Evolutionary conservation across 2,329 filamentous ascomycete species (phyloP).

Genomic region (Fusarium duplospermum): DNA sequence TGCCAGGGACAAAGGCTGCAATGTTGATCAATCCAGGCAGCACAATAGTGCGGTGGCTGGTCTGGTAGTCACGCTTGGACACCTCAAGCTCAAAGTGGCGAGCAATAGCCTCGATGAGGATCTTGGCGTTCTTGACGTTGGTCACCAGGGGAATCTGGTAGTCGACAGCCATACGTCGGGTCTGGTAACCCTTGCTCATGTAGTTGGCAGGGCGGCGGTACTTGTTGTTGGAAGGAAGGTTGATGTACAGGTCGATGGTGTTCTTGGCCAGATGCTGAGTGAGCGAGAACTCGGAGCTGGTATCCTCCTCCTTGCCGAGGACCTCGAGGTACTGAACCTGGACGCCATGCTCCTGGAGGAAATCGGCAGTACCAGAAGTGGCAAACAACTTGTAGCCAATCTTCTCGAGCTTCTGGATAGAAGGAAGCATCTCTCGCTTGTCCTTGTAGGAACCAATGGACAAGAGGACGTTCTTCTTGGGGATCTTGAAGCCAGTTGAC

Average conservation of each 20-base stretch:
- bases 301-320: conserved; percentile 81
- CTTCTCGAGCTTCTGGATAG: conserved; percentile 87
- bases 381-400: conserved; percentile 96
- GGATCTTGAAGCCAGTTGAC: conserved; percentile 95
- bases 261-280: conserved; percentile 98
- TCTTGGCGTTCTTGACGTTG: conserved; percentile 99
- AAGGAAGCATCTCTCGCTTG: conserved; percentile 96
- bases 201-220: conserved; percentile 97
- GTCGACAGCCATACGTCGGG: conserved; percentile 96
- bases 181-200: conserved; percentile 97
- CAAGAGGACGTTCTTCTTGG: conserved; percentile 93
- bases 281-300: conserved; percentile 95
- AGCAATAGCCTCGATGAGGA: conserved; percentile 92
- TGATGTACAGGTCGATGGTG: conserved; percentile 98
- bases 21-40: conserved; percentile 83
- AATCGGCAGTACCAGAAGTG: conserved; percentile 96
- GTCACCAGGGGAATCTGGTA: conserved; percentile 97
- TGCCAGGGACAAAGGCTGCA: conserved; percentile 81
- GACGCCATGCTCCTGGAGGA: conserved; percentile 91
- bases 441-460: conserved; percentile 98
- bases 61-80: conserved; percentile 88
- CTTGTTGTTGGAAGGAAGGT: conserved; percentile 97
- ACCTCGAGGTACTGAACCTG: conserved; percentile 94
- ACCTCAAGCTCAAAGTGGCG: conserved; percentile 89
- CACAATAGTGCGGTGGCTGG: conserved; percentile 81